phyloP scores from a whole-genome alignment of 2,329 filamentous ascomycete genomes.

The Penicillium sp. region DNA sequence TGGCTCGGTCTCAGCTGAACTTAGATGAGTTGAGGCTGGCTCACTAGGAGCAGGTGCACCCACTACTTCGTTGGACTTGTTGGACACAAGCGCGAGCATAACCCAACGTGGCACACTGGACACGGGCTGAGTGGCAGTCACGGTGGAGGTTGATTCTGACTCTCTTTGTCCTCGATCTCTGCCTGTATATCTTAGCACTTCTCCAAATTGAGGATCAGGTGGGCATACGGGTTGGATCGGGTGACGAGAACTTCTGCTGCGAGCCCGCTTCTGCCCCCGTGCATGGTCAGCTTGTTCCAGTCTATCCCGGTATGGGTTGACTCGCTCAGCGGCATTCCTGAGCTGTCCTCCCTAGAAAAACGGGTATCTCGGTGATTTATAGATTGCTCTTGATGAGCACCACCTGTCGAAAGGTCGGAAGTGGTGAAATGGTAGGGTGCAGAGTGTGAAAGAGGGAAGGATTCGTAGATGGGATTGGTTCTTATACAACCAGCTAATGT shows the following conservation, averaged over 20 bases:
- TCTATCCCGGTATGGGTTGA: neutral
- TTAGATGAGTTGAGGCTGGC: neutral
- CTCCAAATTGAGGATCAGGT: neutral
- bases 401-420: neutral
- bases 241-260: neutral
- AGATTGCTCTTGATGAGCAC: neutral
- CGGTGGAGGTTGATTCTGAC: neutral
- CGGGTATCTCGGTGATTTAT: neutral
- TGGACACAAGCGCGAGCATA: neutral
- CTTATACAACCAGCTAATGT: neutral
- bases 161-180: too few species aligned
- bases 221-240: neutral
- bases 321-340: neutral
- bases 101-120: neutral
- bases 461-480: neutral
- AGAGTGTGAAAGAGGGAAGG: neutral
- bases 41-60: neutral
- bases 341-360: neutral
- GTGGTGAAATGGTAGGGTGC: neutral
- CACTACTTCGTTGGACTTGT: neutral
- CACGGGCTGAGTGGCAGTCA: neutral
- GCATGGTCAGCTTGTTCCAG: too few species aligned
- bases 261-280: neutral
- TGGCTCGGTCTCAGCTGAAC: neutral
- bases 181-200: neutral